Base-by-base conservation (phyloP, 208 protist genomes). In the Acanthamoeba royreba region DNA sequence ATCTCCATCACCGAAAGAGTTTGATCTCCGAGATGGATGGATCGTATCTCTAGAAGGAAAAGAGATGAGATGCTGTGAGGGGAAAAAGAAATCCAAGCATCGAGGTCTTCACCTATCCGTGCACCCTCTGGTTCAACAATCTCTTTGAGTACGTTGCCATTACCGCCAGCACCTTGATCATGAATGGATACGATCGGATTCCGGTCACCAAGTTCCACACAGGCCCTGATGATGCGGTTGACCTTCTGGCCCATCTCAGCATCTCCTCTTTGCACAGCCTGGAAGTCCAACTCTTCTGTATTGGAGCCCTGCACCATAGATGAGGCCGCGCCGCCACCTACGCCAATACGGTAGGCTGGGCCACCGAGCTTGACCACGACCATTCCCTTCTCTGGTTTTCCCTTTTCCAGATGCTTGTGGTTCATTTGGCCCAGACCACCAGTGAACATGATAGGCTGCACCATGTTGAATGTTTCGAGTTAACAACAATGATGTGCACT, bases 161-260 rank as follows among this genome's bases (percentile, higher is more conserved):
- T 97, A 61, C 96, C 97, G 66, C 97, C 97, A 28, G 79, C 93
- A 17, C 79, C 93, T 46, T 97, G 97, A 88, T 98, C 97, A 92
- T 98, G 97, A 35, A 98, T 97, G 66, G 92, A 94, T 43, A 98
- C 94, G 58, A 98, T 98, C 42, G 97, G 97, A 85, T 98, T 98
- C 3, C 28, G 13, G 2, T 74, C 93, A 31, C 93, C 94, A 9
- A 98, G 92, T 61, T 98, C 97, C 38, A 97, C 92, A 72, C 96
- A 98, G 5, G 96, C 95, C 55, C 97, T 94, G 53, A 98, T 96
- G 17, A 98, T 93, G 66, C 97, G 95, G 47, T 98, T 98, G 28
- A 98, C 63, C 81, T 98, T 98, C 85, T 98, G 97, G 63, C 94
- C 96, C 97, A 98, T 98, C 94, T 98, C 97, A 15, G 97, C 97